A percentile compares a stretch with the other conserved stretches of the same genome.
Evolutionary conservation across 495 filamentous ascomycete species (phyloP).

Genomic region (Daldinia vernicosa): DNA sequence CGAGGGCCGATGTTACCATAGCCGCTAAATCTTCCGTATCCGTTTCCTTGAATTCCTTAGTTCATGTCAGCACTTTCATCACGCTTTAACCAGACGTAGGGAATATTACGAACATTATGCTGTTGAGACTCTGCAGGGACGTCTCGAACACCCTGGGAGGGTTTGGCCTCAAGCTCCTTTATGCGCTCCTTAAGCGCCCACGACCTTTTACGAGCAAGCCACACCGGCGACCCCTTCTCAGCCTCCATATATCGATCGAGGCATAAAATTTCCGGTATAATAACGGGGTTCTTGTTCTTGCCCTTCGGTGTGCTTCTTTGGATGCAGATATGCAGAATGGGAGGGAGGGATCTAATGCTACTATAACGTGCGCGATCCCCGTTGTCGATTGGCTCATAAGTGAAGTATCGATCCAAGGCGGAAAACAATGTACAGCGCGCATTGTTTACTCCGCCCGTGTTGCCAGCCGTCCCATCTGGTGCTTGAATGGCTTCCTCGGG

Average conservation of each 20-base stretch:
- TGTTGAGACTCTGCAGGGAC: background rate
- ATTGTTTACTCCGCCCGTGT: conserved; percentile 34
- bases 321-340: conserved; percentile 87
- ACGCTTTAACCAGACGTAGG: background rate
- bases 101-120: background rate
- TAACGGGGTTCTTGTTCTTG: conserved; percentile 82
- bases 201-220: conserved; percentile 67
- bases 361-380: conserved; percentile 72
- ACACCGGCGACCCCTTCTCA: conserved; percentile 63
- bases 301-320: conserved; percentile 74
- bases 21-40: conserved; percentile 7
- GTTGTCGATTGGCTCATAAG: conserved; percentile 74
- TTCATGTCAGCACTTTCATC: background rate
- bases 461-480: background rate
- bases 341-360: conserved; percentile 79
- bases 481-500: conserved; percentile 40
- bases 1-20: conserved; percentile 1
- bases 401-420: conserved; percentile 84
- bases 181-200: conserved; percentile 81
- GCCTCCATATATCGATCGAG: conserved; percentile 89
- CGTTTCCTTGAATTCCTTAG: conserved; percentile 8
- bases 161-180: conserved; percentile 56
- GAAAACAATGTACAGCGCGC: conserved; percentile 73
- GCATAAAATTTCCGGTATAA: conserved; percentile 79
- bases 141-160: conserved; percentile 7